Conservation (phyloP, 2,329 filamentous ascomycete genomes). For the Epichloe festucae region DNA sequence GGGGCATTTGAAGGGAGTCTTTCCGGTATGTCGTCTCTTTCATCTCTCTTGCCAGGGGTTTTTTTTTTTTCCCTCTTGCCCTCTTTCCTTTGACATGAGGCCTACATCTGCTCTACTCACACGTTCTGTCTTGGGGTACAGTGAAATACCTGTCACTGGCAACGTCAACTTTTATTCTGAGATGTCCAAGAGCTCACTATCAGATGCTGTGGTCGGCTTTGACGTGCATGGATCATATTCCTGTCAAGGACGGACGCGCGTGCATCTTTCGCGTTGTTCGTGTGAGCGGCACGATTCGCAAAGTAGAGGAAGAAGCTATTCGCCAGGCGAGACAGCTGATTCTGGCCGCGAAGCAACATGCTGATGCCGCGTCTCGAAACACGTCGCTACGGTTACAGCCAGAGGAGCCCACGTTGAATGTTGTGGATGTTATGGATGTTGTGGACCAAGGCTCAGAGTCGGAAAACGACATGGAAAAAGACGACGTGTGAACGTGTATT, state of each 20-base stretch:
- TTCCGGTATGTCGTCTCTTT: conserved; percentile 36
- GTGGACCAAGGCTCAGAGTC: conserved; percentile 25
- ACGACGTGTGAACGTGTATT: conserved; percentile 25
- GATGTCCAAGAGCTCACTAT: conserved; percentile 70
- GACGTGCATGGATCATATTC: conserved; percentile 63
- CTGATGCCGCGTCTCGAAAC: conserved; percentile 8
- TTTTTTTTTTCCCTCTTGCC: not conserved
- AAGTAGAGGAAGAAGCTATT: conserved; percentile 82
- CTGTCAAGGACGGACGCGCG: conserved; percentile 41
- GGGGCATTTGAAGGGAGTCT: conserved; percentile 59
- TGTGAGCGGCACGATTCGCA: conserved; percentile 86
- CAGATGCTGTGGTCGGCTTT: conserved; percentile 83
- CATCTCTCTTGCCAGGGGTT: not conserved
- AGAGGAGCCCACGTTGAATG: conserved; percentile 26
- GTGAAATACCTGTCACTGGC: conserved; percentile 87
- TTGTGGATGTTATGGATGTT: conserved; percentile 27
- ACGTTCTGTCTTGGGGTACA: conserved; percentile 19
- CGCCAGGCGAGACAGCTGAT: conserved; percentile 61
- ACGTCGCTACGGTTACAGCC: conserved; percentile 9
- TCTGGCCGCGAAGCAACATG: conserved; percentile 44
- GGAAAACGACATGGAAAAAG: conserved; percentile 32
- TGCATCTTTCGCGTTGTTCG: conserved; percentile 77
- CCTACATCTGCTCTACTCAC: not conserved
- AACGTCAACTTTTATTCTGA: conserved; percentile 89
- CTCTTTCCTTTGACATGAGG: conserved; percentile 1